Evolutionary conservation across 2,329 filamentous ascomycete species (phyloP), one percentile per base, ranked within the genome.

Genomic region (Thermochaetoides dissita): DNA sequence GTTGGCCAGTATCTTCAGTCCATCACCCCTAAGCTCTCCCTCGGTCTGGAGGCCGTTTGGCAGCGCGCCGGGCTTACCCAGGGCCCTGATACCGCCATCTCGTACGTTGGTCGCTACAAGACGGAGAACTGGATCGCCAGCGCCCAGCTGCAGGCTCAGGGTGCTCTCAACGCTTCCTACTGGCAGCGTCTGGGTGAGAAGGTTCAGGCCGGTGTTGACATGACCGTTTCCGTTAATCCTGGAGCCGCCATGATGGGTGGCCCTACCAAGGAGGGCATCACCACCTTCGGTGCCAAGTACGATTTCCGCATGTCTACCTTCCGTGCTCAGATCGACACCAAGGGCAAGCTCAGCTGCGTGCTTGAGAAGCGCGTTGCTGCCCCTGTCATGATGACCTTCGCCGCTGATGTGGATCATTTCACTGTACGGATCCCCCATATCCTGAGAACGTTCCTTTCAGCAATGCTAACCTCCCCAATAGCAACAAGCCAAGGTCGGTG

Each of bases 271-370:
- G 88, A 98, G 63, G 91, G 91, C 43, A 74, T 85, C 47, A 88
- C 93, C 41, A 86, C 88, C 42, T 74, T 96, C 55, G 91, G 89
- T 57, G 85, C 87, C 60, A 98, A 98, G 68, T 98, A 98, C 67
- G 89, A 95, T 63, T 98, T 98, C 77, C 78, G 85, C 59, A 84
- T 87, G 67, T 91, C 85, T 42, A 91, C 86, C 39, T 94, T 95
- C 79, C 80, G 89, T 51, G 91, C 89, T 36, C 91, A 98, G 68
- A 75, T 96, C 55, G 91, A 98, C 67, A 93, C 87, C 57, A 80
- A 85, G 61, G 91, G 91, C 62, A 94, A 94, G 70, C 73, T 98
- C 47, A 85, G 83, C 64, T 91, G 86, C 60, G 67, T 95, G 57
- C 68, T 96, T 53, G 91, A 98, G 73, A 96, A 95, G 79, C 81